These are phyloP conservation scores for Cutaneotrichosporon mucoides DNA, from an alignment of 1,284 basidiomycete species.

Conservation along the genomic window DNA sequence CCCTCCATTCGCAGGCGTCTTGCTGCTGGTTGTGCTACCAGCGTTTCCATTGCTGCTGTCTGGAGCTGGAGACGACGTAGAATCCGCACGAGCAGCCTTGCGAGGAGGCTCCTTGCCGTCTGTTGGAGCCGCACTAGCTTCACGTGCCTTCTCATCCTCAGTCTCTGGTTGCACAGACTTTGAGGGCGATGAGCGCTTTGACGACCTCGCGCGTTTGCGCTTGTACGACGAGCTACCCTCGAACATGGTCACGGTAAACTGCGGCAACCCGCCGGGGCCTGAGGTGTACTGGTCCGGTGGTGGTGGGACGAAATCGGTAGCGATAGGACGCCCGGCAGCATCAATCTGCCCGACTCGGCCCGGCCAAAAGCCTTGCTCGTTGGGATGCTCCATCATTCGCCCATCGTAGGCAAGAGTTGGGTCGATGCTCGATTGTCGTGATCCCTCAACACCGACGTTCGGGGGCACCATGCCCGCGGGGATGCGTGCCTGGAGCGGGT, in stretches of 20 bases:
- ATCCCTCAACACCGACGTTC: conserved; percentile 4
- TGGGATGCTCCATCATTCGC: conserved; percentile 6
- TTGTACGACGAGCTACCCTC: conserved; percentile 24
- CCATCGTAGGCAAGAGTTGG: conserved; percentile 15
- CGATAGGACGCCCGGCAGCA: conserved; percentile 6
- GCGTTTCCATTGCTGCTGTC: conserved; percentile 3
- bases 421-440: conserved; percentile 18
- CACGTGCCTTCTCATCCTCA: conserved; percentile 10
- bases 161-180: conserved; percentile 16
- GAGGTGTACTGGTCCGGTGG: conserved; percentile 14
- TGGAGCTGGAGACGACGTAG: conserved; percentile 8
- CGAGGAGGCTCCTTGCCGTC: conserved; percentile 1
- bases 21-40: conserved; percentile 1
- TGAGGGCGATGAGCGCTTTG: conserved; percentile 16
- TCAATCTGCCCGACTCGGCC: conserved; percentile 9
- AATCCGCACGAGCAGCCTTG: conserved; percentile 1
- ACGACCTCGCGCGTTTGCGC: conserved; percentile 17
- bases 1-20: conserved; percentile 8
- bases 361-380: conserved; percentile 8
- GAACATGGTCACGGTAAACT: conserved; percentile 24
- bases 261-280: conserved; percentile 17
- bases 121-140: conserved; percentile 2
- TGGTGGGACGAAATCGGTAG: conserved; percentile 15
- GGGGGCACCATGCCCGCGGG: conserved; percentile 6
- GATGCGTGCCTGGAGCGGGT: conserved; percentile 23